Percentiles rank a stretch among this genome's conserved stretches.
Evolutionary conservation across 495 filamentous ascomycete species (phyloP).

Genomic region (Neurospora cerealis): DNA sequence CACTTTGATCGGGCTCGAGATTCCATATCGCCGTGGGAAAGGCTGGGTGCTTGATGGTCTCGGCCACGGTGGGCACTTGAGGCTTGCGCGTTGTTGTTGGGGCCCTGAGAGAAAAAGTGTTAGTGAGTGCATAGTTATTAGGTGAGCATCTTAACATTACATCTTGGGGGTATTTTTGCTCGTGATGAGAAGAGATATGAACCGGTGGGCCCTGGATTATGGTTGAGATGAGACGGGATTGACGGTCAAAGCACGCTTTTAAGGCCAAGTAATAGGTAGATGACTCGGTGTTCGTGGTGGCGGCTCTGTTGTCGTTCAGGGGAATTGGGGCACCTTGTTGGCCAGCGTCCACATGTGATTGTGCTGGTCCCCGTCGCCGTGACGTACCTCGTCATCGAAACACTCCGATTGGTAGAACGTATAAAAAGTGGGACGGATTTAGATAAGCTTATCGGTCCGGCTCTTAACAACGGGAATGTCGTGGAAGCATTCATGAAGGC

Average conservation of each 20-base stretch:
- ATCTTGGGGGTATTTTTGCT: neutral
- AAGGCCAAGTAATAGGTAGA: neutral
- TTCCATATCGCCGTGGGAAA: constrained; percentile 48
- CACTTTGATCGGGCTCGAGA: constrained; percentile 49
- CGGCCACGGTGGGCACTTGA: constrained; percentile 26
- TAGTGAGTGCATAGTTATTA: neutral
- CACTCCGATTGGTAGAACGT: neutral
- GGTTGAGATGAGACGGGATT: neutral
- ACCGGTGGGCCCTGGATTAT: neutral
- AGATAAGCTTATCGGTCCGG: neutral
- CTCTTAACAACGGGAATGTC: neutral
- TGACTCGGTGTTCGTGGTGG: neutral
- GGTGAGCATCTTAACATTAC: neutral
- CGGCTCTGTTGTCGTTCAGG: neutral
- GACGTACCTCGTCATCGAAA: neutral
- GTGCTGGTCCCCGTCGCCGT: neutral
- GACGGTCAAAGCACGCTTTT: neutral
- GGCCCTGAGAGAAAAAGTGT: neutral
- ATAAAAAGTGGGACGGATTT: neutral
- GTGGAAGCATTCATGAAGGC: neutral
- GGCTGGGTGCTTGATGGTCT: constrained; percentile 31
- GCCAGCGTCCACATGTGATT: neutral
- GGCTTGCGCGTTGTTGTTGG: neutral
- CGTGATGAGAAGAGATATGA: neutral
- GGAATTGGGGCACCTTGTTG: neutral